phyloP scores from a whole-genome alignment of 169 alveolate species.

The Plasmodium falciparum region DNA sequence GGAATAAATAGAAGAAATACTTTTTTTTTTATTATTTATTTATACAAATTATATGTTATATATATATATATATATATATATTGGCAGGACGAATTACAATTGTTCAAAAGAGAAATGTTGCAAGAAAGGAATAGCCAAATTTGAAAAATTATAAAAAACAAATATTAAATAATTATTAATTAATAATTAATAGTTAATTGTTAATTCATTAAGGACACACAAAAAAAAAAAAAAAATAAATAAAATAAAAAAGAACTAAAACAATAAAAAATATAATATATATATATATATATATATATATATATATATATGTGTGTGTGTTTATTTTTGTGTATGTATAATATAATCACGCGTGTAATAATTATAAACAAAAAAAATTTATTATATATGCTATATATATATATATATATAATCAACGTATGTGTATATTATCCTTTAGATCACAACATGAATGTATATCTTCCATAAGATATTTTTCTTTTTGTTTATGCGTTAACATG shows the following conservation, averaged over 20 bases:
- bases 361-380: too few species aligned
- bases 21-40: too few species aligned
- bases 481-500: slow-evolving; percentile 9
- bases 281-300: not conserved
- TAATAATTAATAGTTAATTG: not conserved
- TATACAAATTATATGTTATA: too few species aligned
- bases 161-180: too few species aligned
- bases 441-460: not conserved
- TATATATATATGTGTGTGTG: not conserved
- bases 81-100: slow-evolving; percentile 47
- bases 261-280: not conserved
- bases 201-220: not conserved
- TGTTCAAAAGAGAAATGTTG: slow-evolving; percentile 48
- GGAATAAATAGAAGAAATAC: not conserved
- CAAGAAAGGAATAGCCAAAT: not conserved
- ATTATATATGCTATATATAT: too few species aligned
- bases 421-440: too few species aligned
- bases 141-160: not conserved
- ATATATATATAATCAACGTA: too few species aligned
- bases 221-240: too few species aligned
- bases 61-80: not conserved
- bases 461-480: slow-evolving; percentile 26
- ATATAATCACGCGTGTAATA: too few species aligned
- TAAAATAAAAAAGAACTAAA: not conserved
- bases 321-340: too few species aligned